Conservation (phyloP, 768 basidiomycete genomes). For the Leccinum imitatum region DNA sequence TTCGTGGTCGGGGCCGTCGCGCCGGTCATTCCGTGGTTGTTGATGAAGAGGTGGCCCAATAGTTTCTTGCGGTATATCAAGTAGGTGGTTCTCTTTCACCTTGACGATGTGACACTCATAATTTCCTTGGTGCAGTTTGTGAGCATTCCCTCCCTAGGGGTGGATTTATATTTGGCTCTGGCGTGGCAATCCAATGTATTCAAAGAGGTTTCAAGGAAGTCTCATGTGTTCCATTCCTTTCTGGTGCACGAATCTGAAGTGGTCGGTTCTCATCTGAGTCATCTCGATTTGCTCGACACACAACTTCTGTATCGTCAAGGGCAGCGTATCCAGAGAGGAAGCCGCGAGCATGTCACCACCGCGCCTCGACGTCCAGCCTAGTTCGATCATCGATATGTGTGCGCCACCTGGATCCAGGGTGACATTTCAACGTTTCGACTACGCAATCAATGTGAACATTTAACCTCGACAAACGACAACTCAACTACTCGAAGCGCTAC, state of each 20-base stretch:
- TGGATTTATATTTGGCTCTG: neutral
- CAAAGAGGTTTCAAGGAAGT: conserved; percentile 85
- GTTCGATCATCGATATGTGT: conserved; percentile 93
- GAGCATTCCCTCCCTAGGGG: neutral
- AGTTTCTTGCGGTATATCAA: conserved; percentile 65
- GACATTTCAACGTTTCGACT: neutral
- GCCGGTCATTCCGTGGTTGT: conserved; percentile 60
- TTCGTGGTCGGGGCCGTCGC: conserved; percentile 71
- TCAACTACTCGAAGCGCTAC: conserved; percentile 93
- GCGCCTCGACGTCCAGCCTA: conserved; percentile 88
- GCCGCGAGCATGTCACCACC: conserved; percentile 99
- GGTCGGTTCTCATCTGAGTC: conserved; percentile 45
- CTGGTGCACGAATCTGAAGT: conserved; percentile 98
- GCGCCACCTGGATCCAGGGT: conserved; percentile 98
- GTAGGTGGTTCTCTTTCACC: conserved; percentile 37
- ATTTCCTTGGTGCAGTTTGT: conserved; percentile 15
- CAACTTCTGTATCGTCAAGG: conserved; percentile 44
- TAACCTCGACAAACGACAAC: conserved; percentile 59
- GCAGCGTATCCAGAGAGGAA: conserved; percentile 94
- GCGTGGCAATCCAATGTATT: conserved; percentile 90
- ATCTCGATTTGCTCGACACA: neutral
- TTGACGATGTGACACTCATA: neutral
- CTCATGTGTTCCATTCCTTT: conserved; percentile 91
- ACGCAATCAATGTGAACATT: neutral
- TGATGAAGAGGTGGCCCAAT: conserved; percentile 63